Base-by-base conservation (phyloP, 495 filamentous ascomycete genomes). In the Talaromyces stipitatus region DNA sequence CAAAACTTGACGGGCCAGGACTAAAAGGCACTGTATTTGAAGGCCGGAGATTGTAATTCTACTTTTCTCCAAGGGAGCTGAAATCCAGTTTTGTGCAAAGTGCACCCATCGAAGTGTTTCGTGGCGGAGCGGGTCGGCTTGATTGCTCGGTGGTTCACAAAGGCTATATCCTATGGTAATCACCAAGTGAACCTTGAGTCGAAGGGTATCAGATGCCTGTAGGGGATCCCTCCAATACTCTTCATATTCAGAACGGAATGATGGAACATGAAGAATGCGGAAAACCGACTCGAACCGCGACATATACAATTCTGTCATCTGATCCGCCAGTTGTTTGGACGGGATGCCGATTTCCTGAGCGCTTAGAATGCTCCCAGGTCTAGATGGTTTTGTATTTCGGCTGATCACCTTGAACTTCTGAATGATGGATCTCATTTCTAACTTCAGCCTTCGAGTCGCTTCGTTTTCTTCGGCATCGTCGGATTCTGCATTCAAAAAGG, bases 1-100 rank as follows among this genome's bases (percentile, higher is more conserved):
- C 36, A 73, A 69, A 14, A 72, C 71, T 46, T 83, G 74, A 3
- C 81, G 76, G 4, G 80, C 78, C 18, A 86, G 66, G 8, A 83
- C 62, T 1, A 77, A 60, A n/a, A 86, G 69, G 41, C 75, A 78
- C 38, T 83, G 73, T 2, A 82, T 74, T 59, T 84, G 82, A 0
- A 84, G 20, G 0, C 71, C 72, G 1, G 60, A 57, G 10, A 81
- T 47, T 32, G 67, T 64, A 1, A 82, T 53, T 4, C 74, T 68
- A 23, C 73, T 64, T 57, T 82, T 83, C 54, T 81, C 73, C 2
- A 0, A 84, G 36, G 26, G 75, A 73, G n/a, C 62, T 63, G 30
- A 84, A 63, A 57, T 74, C 62, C 10, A 84, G 65, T 7, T 73
- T 72, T n/a, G 75, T 9, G 75, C 66, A 5, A 70, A 65, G 45